These are phyloP conservation scores for Aspergillus texensis DNA, from an alignment of 2,329 filamentous ascomycete genomes.

Conservation along the genomic window DNA sequence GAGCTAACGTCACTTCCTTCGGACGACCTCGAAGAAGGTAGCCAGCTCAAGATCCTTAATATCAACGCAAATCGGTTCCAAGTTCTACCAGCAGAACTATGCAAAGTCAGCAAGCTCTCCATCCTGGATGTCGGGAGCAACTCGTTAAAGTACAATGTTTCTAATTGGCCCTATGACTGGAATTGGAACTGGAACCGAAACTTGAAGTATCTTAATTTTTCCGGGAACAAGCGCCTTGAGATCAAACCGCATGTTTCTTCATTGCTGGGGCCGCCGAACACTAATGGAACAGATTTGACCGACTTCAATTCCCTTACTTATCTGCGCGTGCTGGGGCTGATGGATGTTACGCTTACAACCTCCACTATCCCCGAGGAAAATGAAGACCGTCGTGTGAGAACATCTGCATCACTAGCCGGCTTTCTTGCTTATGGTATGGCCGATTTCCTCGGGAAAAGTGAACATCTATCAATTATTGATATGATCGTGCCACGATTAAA, in stretches of 20 bases:
- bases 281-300: conserved; percentile 71
- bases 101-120: conserved; percentile 87
- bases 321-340: conserved; percentile 84
- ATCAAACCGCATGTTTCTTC: conserved; percentile 71
- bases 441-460: conserved; percentile 87
- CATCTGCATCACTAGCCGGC: conserved; percentile 91
- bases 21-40: conserved; percentile 90
- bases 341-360: conserved; percentile 96
- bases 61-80: conserved; percentile 99
- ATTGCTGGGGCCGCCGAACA: conserved; percentile 48
- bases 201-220: conserved; percentile 91
- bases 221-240: conserved; percentile 93
- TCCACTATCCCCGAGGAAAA: conserved; percentile 93
- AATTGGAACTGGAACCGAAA: conserved; percentile 99
- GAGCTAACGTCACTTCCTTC: conserved; percentile 88
- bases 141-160: conserved; percentile 95
- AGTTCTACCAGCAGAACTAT: conserved; percentile 91
- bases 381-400: conserved; percentile 91
- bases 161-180: conserved; percentile 99
- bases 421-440: conserved; percentile 96
- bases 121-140: conserved; percentile 96
- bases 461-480: conserved; percentile 94
- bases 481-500: conserved; percentile 92
- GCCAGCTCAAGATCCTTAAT: conserved; percentile 83
- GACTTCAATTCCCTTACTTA: conserved; percentile 87